Evolutionary conservation across 805 yeast species (phyloP).

Genomic region (Kodamaea kaohsiungensis): DNA sequence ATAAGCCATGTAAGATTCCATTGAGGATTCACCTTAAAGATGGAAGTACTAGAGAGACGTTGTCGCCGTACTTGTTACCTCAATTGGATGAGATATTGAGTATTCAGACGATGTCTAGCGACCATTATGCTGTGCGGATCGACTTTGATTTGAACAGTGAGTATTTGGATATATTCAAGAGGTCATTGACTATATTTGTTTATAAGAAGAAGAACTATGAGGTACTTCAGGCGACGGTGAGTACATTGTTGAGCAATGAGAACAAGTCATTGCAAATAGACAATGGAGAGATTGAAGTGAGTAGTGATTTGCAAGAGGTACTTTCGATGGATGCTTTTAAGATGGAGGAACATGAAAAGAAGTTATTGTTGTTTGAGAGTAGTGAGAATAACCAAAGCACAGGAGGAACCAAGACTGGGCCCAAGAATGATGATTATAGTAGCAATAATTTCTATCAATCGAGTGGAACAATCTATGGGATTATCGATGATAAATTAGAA

Average conservation of each 20-base stretch:
- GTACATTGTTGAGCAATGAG: conserved; percentile 36
- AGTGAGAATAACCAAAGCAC: background rate
- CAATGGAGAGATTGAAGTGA: conserved; percentile 26
- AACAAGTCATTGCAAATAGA: conserved; percentile 29
- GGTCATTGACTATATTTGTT: conserved; percentile 51
- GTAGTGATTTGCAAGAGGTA: conserved; percentile 26
- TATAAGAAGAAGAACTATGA: conserved; percentile 47
- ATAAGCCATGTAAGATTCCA: conserved; percentile 51
- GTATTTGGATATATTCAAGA: conserved; percentile 45
- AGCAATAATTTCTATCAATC: background rate
- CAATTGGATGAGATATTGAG: conserved; percentile 48
- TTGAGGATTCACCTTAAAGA: conserved; percentile 40
- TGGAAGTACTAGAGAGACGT: conserved; percentile 33
- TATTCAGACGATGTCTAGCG: conserved; percentile 48
- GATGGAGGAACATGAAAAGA: conserved; percentile 30
- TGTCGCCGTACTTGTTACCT: conserved; percentile 74
- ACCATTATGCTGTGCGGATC: conserved; percentile 55
- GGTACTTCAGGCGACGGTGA: conserved; percentile 33
- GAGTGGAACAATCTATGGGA: conserved; percentile 30
- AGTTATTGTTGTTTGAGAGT: conserved; percentile 28
- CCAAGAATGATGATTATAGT: background rate
- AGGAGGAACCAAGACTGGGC: background rate
- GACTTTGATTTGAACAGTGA: conserved; percentile 43
- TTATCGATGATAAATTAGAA: conserved; percentile 58
- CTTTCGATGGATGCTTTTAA: conserved; percentile 25